phyloP scores from a whole-genome alignment of 2,329 filamentous ascomycete genomes.

The Penicillium sp. region DNA sequence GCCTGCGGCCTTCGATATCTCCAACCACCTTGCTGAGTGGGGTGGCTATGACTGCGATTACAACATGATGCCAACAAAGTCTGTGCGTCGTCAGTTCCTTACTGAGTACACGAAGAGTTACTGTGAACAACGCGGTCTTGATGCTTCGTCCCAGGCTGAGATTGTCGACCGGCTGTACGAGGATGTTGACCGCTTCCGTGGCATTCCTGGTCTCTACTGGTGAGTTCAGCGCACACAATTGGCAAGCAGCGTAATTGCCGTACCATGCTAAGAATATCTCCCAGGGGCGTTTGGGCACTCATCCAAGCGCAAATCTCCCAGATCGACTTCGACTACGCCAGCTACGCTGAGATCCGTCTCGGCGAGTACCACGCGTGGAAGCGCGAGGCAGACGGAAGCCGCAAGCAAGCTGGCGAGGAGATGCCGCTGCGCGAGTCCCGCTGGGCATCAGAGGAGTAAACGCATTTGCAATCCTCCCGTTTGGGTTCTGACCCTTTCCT shows the following conservation, averaged over 20 bases:
- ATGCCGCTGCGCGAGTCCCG: slow-evolving; percentile 72
- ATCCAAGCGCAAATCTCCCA: slow-evolving; percentile 93
- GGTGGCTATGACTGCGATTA: slow-evolving; percentile 95
- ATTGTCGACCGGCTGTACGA: slow-evolving; percentile 68
- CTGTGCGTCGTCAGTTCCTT: slow-evolving; percentile 76
- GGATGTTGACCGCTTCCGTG: slow-evolving; percentile 84
- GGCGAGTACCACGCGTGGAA: slow-evolving; percentile 95
- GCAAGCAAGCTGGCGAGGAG: slow-evolving; percentile 54
- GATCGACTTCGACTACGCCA: slow-evolving; percentile 95
- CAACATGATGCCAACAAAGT: slow-evolving; percentile 71
- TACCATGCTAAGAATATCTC: not conserved
- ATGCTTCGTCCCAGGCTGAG: slow-evolving; percentile 49
- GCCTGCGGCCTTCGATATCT: slow-evolving; percentile 90
- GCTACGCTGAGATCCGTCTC: slow-evolving; percentile 80
- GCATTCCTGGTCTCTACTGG: slow-evolving; percentile 82
- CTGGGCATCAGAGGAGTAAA: slow-evolving; percentile 63
- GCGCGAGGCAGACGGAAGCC: slow-evolving; percentile 64
- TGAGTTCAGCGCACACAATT: slow-evolving; percentile 18
- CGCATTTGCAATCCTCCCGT: not conserved
- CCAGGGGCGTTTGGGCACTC: slow-evolving; percentile 90
- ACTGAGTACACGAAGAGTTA: slow-evolving; percentile 78
- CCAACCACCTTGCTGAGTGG: slow-evolving; percentile 99
- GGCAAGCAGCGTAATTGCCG: not conserved
- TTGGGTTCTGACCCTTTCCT: not conserved
- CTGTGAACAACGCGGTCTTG: slow-evolving; percentile 48